Evolutionary conservation across 805 yeast species (phyloP).

Genomic region (Candida germanica): DNA sequence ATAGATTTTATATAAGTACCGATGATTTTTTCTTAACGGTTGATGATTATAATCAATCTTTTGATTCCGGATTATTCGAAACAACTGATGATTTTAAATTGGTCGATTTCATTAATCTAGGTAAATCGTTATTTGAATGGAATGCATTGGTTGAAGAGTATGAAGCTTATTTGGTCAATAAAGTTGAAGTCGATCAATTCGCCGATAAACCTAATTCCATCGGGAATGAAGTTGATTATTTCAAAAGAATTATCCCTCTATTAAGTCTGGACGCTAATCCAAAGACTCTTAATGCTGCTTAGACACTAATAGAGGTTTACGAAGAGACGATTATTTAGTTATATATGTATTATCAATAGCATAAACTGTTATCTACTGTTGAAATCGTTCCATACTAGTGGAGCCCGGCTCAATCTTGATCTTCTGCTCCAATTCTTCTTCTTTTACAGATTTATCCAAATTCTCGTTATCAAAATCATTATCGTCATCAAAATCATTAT

Average conservation of each 20-base stretch:
- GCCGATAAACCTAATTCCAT: constrained; percentile 3
- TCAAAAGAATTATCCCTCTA: constrained; percentile 37
- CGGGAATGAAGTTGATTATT: constrained; percentile 31
- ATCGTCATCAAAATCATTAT: too few species aligned
- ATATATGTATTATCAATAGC: too few species aligned
- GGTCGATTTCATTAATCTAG: constrained; percentile 32
- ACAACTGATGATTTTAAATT: constrained; percentile 1
- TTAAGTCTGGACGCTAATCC: constrained; percentile 34
- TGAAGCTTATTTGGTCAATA: constrained; percentile 34
- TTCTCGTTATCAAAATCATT: too few species aligned
- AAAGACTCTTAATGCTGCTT: constrained; percentile 31
- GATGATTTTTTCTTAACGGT: constrained; percentile 22
- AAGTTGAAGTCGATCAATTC: constrained; percentile 26
- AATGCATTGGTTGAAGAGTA: constrained; percentile 45
- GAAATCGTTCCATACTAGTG: not conserved
- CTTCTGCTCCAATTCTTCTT: not conserved
- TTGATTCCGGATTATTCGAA: constrained; percentile 1
- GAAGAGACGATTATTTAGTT: too few species aligned
- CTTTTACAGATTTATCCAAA: not conserved
- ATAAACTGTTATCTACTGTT: not conserved
- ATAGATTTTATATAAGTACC: constrained; percentile 27
- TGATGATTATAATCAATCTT: constrained; percentile 8
- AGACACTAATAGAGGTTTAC: not conserved
- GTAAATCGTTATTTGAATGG: constrained; percentile 54
- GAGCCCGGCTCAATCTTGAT: not conserved